Conservation (phyloP, 2,329 filamentous ascomycete genomes). For the Apiospora aurea region DNA sequence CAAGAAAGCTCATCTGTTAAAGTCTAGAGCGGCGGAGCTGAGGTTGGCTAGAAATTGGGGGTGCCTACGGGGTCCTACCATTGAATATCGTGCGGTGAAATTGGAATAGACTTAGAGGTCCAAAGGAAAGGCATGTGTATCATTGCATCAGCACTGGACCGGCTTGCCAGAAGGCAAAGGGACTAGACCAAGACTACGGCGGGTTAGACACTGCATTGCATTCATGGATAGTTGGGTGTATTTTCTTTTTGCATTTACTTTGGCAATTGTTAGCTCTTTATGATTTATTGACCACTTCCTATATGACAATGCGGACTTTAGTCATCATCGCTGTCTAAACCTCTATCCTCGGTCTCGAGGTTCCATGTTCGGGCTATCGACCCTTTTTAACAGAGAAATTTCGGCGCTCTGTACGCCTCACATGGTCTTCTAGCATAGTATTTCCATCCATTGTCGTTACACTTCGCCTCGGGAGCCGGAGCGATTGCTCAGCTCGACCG, state of each 20-base stretch:
- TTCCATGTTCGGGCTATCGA: background rate
- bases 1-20: slow-evolving; percentile 69
- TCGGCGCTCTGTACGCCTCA: background rate
- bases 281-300: slow-evolving; percentile 1
- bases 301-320: background rate
- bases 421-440: background rate
- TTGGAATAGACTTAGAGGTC: slow-evolving; percentile 6
- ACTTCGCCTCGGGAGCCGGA: background rate
- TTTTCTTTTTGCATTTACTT: background rate
- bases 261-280: background rate
- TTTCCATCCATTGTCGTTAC: background rate
- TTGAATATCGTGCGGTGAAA: slow-evolving; percentile 66
- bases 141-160: background rate
- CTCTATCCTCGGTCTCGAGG: background rate
- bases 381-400: background rate
- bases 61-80: slow-evolving; percentile 70
- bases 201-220: background rate
- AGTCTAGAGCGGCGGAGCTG: slow-evolving; percentile 88
- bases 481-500: background rate
- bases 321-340: background rate
- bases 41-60: slow-evolving; percentile 78
- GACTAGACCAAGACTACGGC: background rate
- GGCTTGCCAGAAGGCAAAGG: background rate
- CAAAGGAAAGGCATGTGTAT: background rate
- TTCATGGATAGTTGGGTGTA: slow-evolving; percentile 1